Base-by-base conservation (phyloP, 2,329 filamentous ascomycete species). In the Scedosporium boydii region DNA sequence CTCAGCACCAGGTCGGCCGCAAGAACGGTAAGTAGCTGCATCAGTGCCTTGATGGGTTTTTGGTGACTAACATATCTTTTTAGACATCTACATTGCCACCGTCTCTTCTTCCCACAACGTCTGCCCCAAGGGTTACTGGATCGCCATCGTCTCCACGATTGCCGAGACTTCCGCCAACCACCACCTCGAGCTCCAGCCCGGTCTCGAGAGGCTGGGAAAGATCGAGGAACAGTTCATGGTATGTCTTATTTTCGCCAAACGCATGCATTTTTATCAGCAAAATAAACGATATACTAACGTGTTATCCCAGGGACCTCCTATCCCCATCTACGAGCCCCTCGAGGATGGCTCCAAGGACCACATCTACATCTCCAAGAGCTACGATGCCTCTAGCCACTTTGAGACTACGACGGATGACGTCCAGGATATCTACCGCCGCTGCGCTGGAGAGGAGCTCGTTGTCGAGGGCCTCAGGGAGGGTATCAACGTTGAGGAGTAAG, bases 221-320 rank as follows among this genome's bases (percentile, higher is more conserved):
- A 95, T 97, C 66, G 93, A 98, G 79, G 95, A 98, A 84, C 93
- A 92, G 76, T 99, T 98, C 79, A 92, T 96, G 89, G 90, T 86
- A 76, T 68, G 78, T 67, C 18, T 18, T 23, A 23, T 34, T 26
- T 12, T 18, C 41, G n/a, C 14, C 27, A 1, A 48, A 16, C 1
- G 3, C 16, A 3, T 29, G 4, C 26, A 48, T 58, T 14, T 56
- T 56, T 7, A 26, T 57, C 7, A 16, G 42, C 51, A 26, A n/a
- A 29, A 26, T 34, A 18, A 38, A n/a, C 55, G 3, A 6, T 14
- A 3, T 48, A 12, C 21, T 2, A 12, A 61, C 48, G 14, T 44
- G 6, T 44, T 59, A 4, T 16, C 18, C 26, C 58, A 87, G 83
- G 84, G 91, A 27, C 79, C 91, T 34, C 91, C 95, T 18, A 96